Evolutionary conservation across 306 rosid genomes (phyloP).

Genomic region (Sphenostylis stenocarpa): DNA sequence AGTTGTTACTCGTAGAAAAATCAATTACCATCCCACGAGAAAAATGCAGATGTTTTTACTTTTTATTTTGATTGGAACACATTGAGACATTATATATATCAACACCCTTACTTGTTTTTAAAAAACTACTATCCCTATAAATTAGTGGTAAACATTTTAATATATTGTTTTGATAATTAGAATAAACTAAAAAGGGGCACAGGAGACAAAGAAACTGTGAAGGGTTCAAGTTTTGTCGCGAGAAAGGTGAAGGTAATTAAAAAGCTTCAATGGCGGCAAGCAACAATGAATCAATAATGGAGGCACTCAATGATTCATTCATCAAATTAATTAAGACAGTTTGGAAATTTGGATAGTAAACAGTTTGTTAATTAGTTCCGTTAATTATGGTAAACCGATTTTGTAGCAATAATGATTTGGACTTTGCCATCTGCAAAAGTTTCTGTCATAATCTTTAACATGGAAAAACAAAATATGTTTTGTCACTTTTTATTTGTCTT

Average conservation of each 20-base stretch:
- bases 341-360: slow-evolving; percentile 7
- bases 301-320: slow-evolving; percentile 34
- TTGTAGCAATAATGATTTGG: slow-evolving; percentile 2
- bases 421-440: slow-evolving; percentile 5
- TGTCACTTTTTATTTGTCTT: slow-evolving; percentile 8
- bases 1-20: too few species aligned
- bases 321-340: neutral
- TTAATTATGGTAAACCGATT: slow-evolving; percentile 32
- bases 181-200: neutral
- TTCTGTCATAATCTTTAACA: neutral
- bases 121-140: too few species aligned
- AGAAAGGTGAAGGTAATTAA: slow-evolving; percentile 6
- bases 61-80: too few species aligned
- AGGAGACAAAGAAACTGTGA: slow-evolving; percentile 15
- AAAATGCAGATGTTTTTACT: too few species aligned
- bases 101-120: too few species aligned
- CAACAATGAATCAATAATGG: slow-evolving; percentile 22
- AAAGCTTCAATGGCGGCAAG: slow-evolving; percentile 14
- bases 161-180: too few species aligned
- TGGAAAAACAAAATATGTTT: neutral
- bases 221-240: neutral
- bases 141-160: too few species aligned
- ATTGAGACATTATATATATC: too few species aligned
- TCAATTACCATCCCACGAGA: too few species aligned
- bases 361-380: slow-evolving; percentile 10